phyloP scores from a whole-genome alignment of 805 yeast genomes.

The Wickerhamomyces kurtzmanii region DNA sequence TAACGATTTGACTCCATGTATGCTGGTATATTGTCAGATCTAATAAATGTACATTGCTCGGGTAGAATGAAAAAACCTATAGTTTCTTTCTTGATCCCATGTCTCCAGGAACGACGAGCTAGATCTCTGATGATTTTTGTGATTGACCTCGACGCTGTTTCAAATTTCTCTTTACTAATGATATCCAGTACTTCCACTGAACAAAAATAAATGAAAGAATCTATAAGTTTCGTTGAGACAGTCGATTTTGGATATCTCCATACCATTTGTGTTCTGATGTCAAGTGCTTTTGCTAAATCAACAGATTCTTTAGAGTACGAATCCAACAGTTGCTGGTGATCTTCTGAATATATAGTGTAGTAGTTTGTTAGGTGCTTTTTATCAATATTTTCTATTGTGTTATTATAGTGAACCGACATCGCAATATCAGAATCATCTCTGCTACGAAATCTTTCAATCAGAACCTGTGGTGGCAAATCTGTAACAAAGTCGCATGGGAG shows the following conservation, averaged over 20 bases:
- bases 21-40: constrained; percentile 71
- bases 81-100: constrained; percentile 44
- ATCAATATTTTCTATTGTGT: constrained; percentile 68
- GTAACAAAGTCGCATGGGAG: constrained; percentile 93
- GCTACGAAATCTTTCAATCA: constrained; percentile 76
- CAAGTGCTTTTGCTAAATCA: constrained; percentile 60
- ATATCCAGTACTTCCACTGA: constrained; percentile 42
- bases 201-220: constrained; percentile 65
- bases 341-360: constrained; percentile 56
- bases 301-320: constrained; percentile 60
- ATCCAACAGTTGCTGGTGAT: constrained; percentile 50
- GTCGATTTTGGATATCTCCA: constrained; percentile 81
- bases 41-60: constrained; percentile 54
- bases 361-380: constrained; percentile 61
- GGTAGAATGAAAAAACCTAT: constrained; percentile 70
- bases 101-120: constrained; percentile 90
- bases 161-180: constrained; percentile 26
- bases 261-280: constrained; percentile 74
- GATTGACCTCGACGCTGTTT: constrained; percentile 30
- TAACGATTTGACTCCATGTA: constrained; percentile 86
- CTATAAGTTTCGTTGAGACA: constrained; percentile 67
- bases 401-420: constrained; percentile 66
- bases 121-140: constrained; percentile 73
- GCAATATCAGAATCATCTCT: constrained; percentile 62
- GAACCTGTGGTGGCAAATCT: constrained; percentile 81